Conservation (phyloP, 2,329 filamentous ascomycete species). For the Onygena corvina region DNA sequence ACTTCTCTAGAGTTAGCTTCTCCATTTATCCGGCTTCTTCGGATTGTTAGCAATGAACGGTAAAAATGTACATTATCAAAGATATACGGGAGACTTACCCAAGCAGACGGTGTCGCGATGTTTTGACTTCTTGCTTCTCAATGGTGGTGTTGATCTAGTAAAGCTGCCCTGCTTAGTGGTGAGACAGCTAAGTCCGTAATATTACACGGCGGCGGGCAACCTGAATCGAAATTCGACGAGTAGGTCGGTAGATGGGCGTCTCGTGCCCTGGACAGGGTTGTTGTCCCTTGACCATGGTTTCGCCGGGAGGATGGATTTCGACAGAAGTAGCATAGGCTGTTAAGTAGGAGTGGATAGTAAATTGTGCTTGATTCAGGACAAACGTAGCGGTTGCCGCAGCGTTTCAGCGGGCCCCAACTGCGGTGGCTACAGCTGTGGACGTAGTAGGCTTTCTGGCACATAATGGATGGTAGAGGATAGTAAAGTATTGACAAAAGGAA, state of each 20-base stretch:
- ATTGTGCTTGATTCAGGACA: constrained; percentile 11
- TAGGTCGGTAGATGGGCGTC: background rate
- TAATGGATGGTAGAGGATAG: background rate
- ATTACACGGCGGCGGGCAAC: too few relatives aligned
- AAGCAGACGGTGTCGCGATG: too few relatives aligned
- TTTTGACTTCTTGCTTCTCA: too few relatives aligned
- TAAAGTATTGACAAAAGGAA: background rate
- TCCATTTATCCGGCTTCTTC: too few relatives aligned
- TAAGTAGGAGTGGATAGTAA: constrained; percentile 13
- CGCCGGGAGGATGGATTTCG: constrained; percentile 8
- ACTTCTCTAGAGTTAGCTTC: too few relatives aligned
- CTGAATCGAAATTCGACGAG: too few relatives aligned
- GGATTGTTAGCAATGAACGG: too few relatives aligned
- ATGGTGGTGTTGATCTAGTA: too few relatives aligned
- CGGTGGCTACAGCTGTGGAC: constrained; percentile 15
- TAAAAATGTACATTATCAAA: too few relatives aligned
- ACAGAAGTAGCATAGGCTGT: constrained; percentile 14
- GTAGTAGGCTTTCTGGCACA: constrained; percentile 17
- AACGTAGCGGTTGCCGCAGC: constrained; percentile 15
- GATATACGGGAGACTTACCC: too few relatives aligned
- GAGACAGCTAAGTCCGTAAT: too few relatives aligned
- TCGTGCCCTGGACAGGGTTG: background rate
- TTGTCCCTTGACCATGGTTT: background rate
- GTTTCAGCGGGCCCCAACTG: constrained; percentile 16
- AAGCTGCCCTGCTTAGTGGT: too few relatives aligned